phyloP scores from a whole-genome alignment of 805 yeast species.

The Yarrowia divulgata region DNA sequence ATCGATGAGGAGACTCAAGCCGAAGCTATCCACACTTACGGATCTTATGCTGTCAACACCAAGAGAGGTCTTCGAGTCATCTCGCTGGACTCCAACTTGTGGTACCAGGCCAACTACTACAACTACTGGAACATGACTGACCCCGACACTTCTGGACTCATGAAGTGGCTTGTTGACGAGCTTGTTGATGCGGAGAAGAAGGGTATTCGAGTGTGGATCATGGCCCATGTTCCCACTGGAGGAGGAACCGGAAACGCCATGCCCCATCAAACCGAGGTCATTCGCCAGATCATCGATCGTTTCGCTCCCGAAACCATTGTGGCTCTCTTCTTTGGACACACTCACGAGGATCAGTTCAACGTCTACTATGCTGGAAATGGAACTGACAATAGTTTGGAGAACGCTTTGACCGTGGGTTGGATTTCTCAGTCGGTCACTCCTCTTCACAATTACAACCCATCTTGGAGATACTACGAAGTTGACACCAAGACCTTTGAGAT shows the following conservation, averaged over 20 bases:
- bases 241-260: slow-evolving; percentile 55
- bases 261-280: slow-evolving; percentile 65
- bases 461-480: slow-evolving; percentile 75
- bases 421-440: slow-evolving; percentile 73
- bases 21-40: slow-evolving; percentile 54
- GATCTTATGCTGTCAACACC: slow-evolving; percentile 67
- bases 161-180: slow-evolving; percentile 67
- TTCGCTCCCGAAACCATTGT: slow-evolving; percentile 74
- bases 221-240: slow-evolving; percentile 70
- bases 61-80: slow-evolving; percentile 64
- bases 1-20: slow-evolving; percentile 47
- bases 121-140: slow-evolving; percentile 58
- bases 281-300: slow-evolving; percentile 65
- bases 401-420: slow-evolving; percentile 64
- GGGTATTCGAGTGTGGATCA: slow-evolving; percentile 72
- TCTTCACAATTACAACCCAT: slow-evolving; percentile 64
- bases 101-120: slow-evolving; percentile 69
- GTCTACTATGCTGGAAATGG: slow-evolving; percentile 58
- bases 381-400: slow-evolving; percentile 52
- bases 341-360: slow-evolving; percentile 72
- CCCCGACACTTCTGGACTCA: slow-evolving; percentile 68
- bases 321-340: slow-evolving; percentile 73
- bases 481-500: slow-evolving; percentile 67
- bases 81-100: slow-evolving; percentile 70
- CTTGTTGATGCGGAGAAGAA: slow-evolving; percentile 62